Conservation (phyloP, 257 asterid genomes). For the Solanum infundibuliforme region DNA sequence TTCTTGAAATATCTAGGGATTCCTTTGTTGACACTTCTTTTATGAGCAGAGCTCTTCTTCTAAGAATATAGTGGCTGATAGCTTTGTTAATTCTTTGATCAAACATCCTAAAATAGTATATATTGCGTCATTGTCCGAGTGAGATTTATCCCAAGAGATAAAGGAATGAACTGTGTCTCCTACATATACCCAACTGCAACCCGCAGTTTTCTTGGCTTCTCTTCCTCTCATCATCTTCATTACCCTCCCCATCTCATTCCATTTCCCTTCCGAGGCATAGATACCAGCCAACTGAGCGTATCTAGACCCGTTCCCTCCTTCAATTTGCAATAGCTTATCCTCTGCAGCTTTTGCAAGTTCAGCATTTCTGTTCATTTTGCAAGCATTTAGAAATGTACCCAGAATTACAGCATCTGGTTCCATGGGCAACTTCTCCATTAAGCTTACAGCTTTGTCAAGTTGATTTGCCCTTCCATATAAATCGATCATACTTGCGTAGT, state of each 20-base stretch:
- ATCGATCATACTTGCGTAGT: constrained; percentile 93
- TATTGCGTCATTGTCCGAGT: constrained; percentile 40
- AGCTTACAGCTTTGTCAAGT: constrained; percentile 49
- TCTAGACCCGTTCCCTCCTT: constrained; percentile 51
- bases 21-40: not conserved
- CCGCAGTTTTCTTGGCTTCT: constrained; percentile 60
- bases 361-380: constrained; percentile 47
- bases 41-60: not conserved
- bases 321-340: constrained; percentile 46
- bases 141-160: constrained; percentile 58
- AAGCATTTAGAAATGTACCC: constrained; percentile 69
- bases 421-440: constrained; percentile 55
- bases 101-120: constrained; percentile 38
- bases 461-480: constrained; percentile 79
- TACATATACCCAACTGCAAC: constrained; percentile 75
- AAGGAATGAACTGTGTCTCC: constrained; percentile 46
- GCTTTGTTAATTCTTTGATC: constrained; percentile 29
- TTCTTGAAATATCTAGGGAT: not conserved
- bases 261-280: constrained; percentile 65
- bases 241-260: constrained; percentile 82
- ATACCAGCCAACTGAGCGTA: constrained; percentile 71
- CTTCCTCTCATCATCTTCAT: constrained; percentile 81
- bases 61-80: not conserved
- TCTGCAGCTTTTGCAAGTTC: constrained; percentile 62
- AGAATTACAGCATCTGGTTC: constrained; percentile 51